Conservation (phyloP, 768 basidiomycete genomes). For the Suillus alpinus region DNA sequence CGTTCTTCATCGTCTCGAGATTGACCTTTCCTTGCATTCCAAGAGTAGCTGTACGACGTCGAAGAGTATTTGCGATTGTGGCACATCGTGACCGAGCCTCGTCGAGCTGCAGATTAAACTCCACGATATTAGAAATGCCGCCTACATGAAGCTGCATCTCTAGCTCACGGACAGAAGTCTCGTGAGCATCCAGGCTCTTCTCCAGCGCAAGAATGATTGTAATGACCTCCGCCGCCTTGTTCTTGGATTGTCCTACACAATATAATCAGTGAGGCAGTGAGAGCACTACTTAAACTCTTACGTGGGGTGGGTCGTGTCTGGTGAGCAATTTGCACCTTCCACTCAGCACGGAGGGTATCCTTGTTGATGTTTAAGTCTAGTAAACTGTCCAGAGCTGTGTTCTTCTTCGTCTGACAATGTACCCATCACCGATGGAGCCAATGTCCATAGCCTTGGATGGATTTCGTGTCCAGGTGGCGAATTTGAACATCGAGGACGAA, state of each 20-base stretch:
- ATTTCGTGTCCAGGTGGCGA: not conserved
- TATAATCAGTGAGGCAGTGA: not conserved
- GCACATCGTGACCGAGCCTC: not conserved
- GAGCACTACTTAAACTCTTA: not conserved
- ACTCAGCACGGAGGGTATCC: not conserved
- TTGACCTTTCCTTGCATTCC: not conserved
- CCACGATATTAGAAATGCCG: not conserved
- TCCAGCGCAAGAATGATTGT: conserved; percentile 2
- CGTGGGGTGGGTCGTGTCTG: conserved; percentile 7
- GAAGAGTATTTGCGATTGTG: not conserved
- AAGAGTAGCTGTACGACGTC: not conserved
- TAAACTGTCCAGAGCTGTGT: not conserved
- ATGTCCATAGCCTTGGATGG: not conserved
- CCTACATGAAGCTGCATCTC: not conserved
- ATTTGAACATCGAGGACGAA: conserved; percentile 11
- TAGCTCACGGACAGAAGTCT: not conserved
- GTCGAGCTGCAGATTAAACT: conserved; percentile 3
- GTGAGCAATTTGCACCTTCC: conserved; percentile 2
- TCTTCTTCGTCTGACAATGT: not conserved
- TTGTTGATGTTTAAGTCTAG: not conserved
- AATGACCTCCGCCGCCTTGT: conserved; percentile 4
- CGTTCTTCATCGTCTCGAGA: not conserved
- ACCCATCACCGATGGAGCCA: conserved; percentile 5
- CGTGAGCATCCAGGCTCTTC: not conserved
- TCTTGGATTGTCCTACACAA: not conserved